Conservation (phyloP, 2,329 filamentous ascomycete genomes). For the Emmonsiellopsis sp. region DNA sequence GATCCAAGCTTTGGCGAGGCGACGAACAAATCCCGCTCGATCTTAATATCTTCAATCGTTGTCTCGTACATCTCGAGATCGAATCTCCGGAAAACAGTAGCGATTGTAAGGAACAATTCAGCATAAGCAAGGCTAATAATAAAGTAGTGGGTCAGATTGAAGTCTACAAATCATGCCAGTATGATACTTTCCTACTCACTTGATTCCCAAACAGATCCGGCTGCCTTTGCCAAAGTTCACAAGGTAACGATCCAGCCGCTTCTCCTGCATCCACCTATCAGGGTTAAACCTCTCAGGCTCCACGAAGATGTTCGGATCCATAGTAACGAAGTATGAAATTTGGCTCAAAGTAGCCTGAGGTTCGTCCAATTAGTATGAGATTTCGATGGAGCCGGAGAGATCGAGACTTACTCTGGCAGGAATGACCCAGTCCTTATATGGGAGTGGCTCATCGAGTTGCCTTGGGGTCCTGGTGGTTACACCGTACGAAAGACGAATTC, state of each 20-base stretch:
- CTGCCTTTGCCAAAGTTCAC: constrained; percentile 19
- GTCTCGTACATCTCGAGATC: constrained; percentile 19
- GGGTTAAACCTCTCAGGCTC: constrained; percentile 17
- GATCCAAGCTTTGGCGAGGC: constrained; percentile 11
- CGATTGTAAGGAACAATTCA: constrained; percentile 18
- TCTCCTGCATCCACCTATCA: constrained; percentile 17
- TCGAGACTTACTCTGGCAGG: constrained; percentile 18
- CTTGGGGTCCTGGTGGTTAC: constrained; percentile 22
- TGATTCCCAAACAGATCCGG: constrained; percentile 17
- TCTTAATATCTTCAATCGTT: constrained; percentile 16
- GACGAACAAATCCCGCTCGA: constrained; percentile 16
- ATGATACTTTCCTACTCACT: constrained; percentile 11
- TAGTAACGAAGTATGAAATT: constrained; percentile 14
- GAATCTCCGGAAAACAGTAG: constrained; percentile 16
- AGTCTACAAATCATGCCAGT: too few species aligned
- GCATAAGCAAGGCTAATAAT: constrained; percentile 16
- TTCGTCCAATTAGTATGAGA: not conserved
- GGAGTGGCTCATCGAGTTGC: constrained; percentile 17
- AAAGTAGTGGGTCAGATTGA: not conserved
- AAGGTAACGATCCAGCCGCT: constrained; percentile 15
- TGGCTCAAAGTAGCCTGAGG: constrained; percentile 14
- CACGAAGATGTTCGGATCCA: constrained; percentile 16
- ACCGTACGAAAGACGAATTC: constrained; percentile 33
- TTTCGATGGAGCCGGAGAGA: not conserved
- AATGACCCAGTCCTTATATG: constrained; percentile 22